A percentile compares a stretch with the other conserved stretches of the same genome.
phyloP scores from a whole-genome alignment of 805 yeast species.

The Sungouiozyma intestinalis region DNA sequence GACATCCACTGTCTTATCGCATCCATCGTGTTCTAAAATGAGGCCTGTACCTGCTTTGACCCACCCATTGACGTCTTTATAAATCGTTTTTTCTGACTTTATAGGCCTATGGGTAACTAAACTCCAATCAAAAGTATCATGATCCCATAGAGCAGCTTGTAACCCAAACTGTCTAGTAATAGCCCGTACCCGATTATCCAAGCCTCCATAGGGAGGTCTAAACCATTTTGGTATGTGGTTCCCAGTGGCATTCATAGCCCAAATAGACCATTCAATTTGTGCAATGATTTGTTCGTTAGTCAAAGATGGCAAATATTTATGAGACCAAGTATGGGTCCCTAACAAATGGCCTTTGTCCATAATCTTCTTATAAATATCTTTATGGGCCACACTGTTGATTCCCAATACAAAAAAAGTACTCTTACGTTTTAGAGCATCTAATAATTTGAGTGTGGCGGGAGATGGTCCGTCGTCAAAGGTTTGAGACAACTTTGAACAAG shows the following conservation, averaged over 20 bases:
- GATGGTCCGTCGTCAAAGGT: conserved; percentile 96
- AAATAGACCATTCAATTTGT: conserved; percentile 86
- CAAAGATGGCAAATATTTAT: conserved; percentile 68
- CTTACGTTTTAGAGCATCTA: conserved; percentile 42
- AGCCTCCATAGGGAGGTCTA: conserved; percentile 94
- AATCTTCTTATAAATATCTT: conserved; percentile 55
- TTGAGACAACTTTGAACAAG: conserved; percentile 70
- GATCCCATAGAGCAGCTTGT: conserved; percentile 84
- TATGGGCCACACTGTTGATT: conserved; percentile 63
- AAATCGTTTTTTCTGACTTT: conserved; percentile 43
- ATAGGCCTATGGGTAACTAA: conserved; percentile 37
- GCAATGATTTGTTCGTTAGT: conserved; percentile 77
- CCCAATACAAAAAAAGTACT: conserved; percentile 85
- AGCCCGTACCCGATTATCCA: conserved; percentile 75
- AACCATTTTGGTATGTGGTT: conserved; percentile 83
- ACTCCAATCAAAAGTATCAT: conserved; percentile 88
- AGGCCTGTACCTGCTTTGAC: conserved; percentile 41
- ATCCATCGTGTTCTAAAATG: conserved; percentile 80
- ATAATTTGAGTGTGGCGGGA: conserved; percentile 50
- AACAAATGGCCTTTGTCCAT: conserved; percentile 60
- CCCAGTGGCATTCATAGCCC: conserved; percentile 97
- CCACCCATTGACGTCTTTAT: conserved; percentile 49
- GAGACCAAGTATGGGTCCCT: conserved; percentile 92
- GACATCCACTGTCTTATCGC: conserved; percentile 52
- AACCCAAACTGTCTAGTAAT: conserved; percentile 78